A percentile compares a stretch with the other conserved stretches of the same genome.
Conservation (phyloP, 176 grass and related monocot species). For the Carex kokanica region DNA sequence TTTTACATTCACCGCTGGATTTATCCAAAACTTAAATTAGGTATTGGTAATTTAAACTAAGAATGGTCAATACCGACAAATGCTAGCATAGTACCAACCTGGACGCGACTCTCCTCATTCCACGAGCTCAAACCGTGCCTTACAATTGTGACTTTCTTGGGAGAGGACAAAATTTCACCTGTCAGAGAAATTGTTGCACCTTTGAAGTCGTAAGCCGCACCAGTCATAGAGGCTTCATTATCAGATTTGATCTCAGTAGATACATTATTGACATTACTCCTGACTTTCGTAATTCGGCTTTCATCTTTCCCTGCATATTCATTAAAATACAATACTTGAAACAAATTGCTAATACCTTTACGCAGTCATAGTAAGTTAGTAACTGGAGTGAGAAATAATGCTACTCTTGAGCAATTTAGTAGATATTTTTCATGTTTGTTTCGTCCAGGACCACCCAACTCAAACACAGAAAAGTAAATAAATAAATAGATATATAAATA, state of each 20-base stretch:
- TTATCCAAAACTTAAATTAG: background rate
- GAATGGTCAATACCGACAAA: background rate
- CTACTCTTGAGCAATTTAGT: background rate
- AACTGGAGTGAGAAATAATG: too few relatives aligned
- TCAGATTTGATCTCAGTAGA: constrained; percentile 41
- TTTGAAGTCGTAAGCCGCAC: constrained; percentile 62
- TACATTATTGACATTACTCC: constrained; percentile 32
- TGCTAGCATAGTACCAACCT: constrained; percentile 31
- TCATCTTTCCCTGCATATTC: constrained; percentile 22
- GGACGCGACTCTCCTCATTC: constrained; percentile 55
- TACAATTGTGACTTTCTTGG: constrained; percentile 68
- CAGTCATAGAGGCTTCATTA: constrained; percentile 37
- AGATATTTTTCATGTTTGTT: background rate
- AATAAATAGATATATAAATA: background rate
- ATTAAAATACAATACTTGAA: background rate
- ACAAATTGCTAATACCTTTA: background rate
- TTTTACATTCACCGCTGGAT: background rate
- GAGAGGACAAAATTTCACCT: constrained; percentile 33
- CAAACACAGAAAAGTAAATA: background rate
- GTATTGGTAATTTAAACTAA: background rate
- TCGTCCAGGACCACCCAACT: background rate
- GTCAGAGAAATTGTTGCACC: constrained; percentile 66
- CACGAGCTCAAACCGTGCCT: constrained; percentile 78
- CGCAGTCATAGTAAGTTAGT: background rate
- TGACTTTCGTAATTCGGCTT: constrained; percentile 11